Evolutionary conservation across 2,329 filamentous ascomycete species (phyloP), one percentile per base, ranked within the genome.

Genomic region (Colletotrichum falcatum): DNA sequence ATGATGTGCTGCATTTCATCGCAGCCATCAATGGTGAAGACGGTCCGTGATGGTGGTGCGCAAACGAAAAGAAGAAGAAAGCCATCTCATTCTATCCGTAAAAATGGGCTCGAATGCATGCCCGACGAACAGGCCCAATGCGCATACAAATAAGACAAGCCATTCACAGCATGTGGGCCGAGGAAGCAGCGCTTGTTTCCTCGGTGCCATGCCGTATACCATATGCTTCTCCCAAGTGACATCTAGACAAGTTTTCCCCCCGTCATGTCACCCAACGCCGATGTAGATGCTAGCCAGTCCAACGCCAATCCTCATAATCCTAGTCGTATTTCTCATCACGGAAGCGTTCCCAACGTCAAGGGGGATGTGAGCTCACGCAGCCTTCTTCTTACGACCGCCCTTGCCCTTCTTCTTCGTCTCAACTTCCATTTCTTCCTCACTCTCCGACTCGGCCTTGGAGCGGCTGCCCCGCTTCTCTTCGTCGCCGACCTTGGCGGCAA

Each of bases 401-500:
- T 79, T 80, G 61, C 80, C 82, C 76, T 81, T 83, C 76, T 84
- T 86, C 79, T 86, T 86, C 12, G 83, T 80, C 70, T 85, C 86
- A 12, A 78, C 78, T 28, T 83, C 82, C 37, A 78, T 77, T 48
- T 86, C 85, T n/a, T 86, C 85, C 42, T 87, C 85, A 67, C 82
- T 87, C 39, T 86, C 86, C 73, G 82, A 87, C 74, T 89, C 87
- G 2, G 79, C 80, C 77, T 88, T 87, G 33, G 76, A 76, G 18
- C 78, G 75, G 62, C 79, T 81, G 30, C 81, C 77, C 61, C 81
- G 81, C 77, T 88, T 88, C 75, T 90, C 87, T 44, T 85, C 85
- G 42, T 77, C 77, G 73, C 88, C 92, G 0, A 98, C 91, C 78
- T 95, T 95, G 76, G 90, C 88, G 62, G 97, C 95, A 76, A 98